phyloP scores from a whole-genome alignment of 345 rosid genomes.

The Camelina sativa region DNA sequence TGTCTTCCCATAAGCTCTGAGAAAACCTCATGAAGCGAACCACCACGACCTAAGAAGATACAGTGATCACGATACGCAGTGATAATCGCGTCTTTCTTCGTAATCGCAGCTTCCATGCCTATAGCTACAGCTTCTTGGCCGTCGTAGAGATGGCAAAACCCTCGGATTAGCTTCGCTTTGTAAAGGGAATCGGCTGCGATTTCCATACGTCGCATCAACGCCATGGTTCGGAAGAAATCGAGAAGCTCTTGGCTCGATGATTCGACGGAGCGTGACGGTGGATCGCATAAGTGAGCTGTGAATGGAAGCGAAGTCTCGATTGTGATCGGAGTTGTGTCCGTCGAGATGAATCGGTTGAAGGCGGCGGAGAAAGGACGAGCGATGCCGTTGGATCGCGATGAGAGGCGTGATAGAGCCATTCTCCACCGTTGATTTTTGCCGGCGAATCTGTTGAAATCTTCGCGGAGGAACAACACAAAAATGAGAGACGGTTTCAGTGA shows the following conservation, averaged over 20 bases:
- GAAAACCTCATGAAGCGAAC: slow-evolving; percentile 72
- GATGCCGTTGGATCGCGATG: slow-evolving; percentile 45
- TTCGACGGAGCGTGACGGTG: slow-evolving; percentile 87
- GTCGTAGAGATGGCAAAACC: slow-evolving; percentile 98
- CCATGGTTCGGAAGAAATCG: slow-evolving; percentile 80
- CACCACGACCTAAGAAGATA: slow-evolving; percentile 81
- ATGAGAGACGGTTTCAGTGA: slow-evolving; percentile 17
- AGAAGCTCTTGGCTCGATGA: slow-evolving; percentile 70
- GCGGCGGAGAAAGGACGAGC: slow-evolving; percentile 49
- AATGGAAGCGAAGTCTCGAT: slow-evolving; percentile 92
- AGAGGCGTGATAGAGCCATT: slow-evolving; percentile 70
- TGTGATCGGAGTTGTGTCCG: slow-evolving; percentile 68
- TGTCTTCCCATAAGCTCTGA: slow-evolving; percentile 93
- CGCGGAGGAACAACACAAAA: background rate
- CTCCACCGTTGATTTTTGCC: slow-evolving; percentile 24
- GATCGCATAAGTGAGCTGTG: slow-evolving; percentile 75
- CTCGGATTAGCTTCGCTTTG: slow-evolving; percentile 97
- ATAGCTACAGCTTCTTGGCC: slow-evolving; percentile 96
- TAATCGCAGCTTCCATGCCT: slow-evolving; percentile 96
- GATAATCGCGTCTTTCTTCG: slow-evolving; percentile 80
- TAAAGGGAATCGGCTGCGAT: slow-evolving; percentile 97
- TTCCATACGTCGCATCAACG: slow-evolving; percentile 93
- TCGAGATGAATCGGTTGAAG: slow-evolving; percentile 71
- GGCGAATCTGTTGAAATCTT: slow-evolving; percentile 25
- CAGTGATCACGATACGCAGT: slow-evolving; percentile 97